These are phyloP conservation scores for Pseudotsuga menziesii DNA, from an alignment of 75 land plant species.

Conservation along the genomic window DNA sequence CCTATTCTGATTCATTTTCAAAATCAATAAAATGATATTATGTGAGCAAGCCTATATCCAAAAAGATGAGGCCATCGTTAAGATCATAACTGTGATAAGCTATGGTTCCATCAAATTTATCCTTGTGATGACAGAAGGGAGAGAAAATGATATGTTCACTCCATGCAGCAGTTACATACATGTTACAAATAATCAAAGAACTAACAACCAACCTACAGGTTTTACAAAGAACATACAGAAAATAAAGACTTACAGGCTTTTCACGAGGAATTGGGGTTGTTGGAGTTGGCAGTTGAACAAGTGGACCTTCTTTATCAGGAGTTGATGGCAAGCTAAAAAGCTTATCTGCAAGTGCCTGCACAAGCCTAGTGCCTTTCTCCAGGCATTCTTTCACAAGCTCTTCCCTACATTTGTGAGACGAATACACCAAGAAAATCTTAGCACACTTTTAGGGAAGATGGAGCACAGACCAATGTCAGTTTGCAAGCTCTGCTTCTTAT, in stretches of 20 bases:
- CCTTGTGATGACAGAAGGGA: no score
- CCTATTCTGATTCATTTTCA: no score
- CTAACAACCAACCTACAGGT: no score
- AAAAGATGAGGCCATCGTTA: no score
- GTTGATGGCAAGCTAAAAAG: constrained; percentile 79
- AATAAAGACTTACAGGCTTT: constrained; percentile 57
- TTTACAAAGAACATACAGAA: neutral
- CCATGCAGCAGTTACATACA: no score
- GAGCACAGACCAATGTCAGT: neutral
- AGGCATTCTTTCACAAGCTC: constrained; percentile 53
- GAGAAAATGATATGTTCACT: no score
- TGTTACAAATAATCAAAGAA: no score
- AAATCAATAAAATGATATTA: no score
- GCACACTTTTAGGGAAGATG: neutral
- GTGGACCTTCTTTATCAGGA: constrained; percentile 69
- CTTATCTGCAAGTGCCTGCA: constrained; percentile 66
- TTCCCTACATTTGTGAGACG: constrained; percentile 29
- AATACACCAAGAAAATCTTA: neutral
- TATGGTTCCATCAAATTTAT: no score
- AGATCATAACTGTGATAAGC: no score
- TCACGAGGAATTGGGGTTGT: constrained; percentile 70
- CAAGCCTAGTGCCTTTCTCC: constrained; percentile 51
- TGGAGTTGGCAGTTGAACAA: constrained; percentile 71
- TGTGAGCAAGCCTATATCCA: no score
- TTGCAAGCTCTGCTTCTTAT: neutral